Percentiles rank a stretch among this genome's conserved stretches.
These are phyloP conservation scores for Gossypium longicalyx DNA, from an alignment of 345 rosid genomes.

Conservation along the genomic window DNA sequence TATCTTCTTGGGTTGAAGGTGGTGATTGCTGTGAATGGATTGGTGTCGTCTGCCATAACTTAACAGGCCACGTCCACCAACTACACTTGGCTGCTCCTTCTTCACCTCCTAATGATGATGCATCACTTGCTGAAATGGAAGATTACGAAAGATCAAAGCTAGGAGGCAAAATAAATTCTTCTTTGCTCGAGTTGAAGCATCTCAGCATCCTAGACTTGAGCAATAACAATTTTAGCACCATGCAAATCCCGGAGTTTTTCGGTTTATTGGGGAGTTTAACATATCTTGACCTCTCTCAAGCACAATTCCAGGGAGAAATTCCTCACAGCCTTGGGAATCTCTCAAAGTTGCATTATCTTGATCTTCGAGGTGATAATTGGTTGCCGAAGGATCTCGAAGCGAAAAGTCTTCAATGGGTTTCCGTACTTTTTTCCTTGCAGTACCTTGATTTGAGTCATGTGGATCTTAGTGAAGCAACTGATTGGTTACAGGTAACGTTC, in stretches of 20 bases:
- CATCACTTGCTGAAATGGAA: not conserved
- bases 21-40: conserved; percentile 26
- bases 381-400: too few species aligned
- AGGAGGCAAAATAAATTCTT: not conserved
- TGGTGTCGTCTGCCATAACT: conserved; percentile 23
- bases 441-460: conserved; percentile 15
- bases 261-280: not conserved
- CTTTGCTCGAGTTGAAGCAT: not conserved
- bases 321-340: conserved; percentile 26
- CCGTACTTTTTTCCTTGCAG: not conserved
- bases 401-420: conserved; percentile 21
- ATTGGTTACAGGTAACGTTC: conserved; percentile 7
- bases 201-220: not conserved
- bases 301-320: conserved; percentile 13
- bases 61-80: conserved; percentile 20
- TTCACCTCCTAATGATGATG: not conserved
- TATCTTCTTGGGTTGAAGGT: conserved; percentile 19
- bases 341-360: conserved; percentile 18
- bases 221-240: not conserved
- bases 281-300: not conserved
- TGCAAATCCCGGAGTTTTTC: not conserved
- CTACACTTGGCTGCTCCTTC: conserved; percentile 11
- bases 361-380: not conserved
- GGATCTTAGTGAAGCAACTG: not conserved
- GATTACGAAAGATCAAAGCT: not conserved